phyloP scores from a whole-genome alignment of 129 eudicot genomes.

The Flaveria brownii region DNA sequence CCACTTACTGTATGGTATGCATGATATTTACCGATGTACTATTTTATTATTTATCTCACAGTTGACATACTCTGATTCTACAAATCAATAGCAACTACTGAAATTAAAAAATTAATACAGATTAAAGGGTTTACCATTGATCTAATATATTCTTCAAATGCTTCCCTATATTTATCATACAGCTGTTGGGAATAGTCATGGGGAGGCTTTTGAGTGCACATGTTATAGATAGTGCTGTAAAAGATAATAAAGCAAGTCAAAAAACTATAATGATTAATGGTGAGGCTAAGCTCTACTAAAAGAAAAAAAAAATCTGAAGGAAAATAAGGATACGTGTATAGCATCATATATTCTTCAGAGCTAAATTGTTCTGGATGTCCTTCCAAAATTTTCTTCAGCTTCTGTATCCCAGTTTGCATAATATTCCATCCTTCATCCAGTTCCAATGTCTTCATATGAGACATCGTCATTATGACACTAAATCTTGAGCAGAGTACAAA shows the following conservation, averaged over 20 bases:
- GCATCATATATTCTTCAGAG: constrained; percentile 65
- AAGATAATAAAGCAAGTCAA: constrained; percentile 20
- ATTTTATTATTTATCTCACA: constrained; percentile 10
- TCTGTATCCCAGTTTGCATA: constrained; percentile 63
- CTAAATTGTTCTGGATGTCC: constrained; percentile 55
- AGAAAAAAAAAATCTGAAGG: background rate
- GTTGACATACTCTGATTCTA: background rate
- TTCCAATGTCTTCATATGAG: constrained; percentile 36
- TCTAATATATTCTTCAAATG: constrained; percentile 57
- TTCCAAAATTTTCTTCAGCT: constrained; percentile 59
- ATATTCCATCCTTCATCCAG: constrained; percentile 57
- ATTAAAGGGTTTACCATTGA: constrained; percentile 38
- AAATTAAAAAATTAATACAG: background rate
- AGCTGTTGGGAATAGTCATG: constrained; percentile 79
- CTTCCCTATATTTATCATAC: constrained; percentile 72
- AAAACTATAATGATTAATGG: background rate
- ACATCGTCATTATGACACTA: constrained; percentile 36
- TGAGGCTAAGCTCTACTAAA: background rate
- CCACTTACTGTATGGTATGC: background rate
- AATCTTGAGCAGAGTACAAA: constrained; percentile 18
- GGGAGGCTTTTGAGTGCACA: constrained; percentile 90
- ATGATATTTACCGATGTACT: background rate
- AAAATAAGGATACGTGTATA: constrained; percentile 55
- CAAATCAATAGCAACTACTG: background rate
- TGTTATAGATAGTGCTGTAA: constrained; percentile 64